Evolutionary conservation across 2,329 filamentous ascomycete genomes (phyloP), one percentile per base, ranked within the genome.

Genomic region (Fusarium odoratissimum): DNA sequence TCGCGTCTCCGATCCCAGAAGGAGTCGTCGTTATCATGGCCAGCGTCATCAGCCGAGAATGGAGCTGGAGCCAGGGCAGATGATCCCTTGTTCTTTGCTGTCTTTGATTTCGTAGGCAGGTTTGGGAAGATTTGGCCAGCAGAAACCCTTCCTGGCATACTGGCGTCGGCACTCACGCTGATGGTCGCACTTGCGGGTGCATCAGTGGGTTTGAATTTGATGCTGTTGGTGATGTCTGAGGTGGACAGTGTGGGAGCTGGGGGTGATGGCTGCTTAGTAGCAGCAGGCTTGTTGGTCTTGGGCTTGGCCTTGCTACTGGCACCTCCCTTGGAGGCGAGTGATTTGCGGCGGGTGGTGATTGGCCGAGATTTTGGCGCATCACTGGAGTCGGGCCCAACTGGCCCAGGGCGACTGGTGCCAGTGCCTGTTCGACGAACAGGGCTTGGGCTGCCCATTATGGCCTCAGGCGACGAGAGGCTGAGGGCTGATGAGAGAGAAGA

Each of bases 401-500:
- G 64, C 46, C 59, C 70, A 60, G 70, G 75, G 67, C 70, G 70
- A 73, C 69, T 67, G 60, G 74, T 69, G 59, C 60, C 67, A 57
- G 75, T 69, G 57, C 60, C 78, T 67, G 73, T 75, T 74, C 77
- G 78, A 69, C 73, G 73, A 35, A 75, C 73, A 45, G 79, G 79
- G 70, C 78, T 80, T 62, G 62, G 63, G 70, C 71, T 69, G 42
- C 72, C 69, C 38, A 76, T 71, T 72, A 80, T 81, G 59, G 72
- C 78, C 60, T 82, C 81, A 33, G 82, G 83, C 56, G 83, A 84
- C 49, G 82, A 82, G 57, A 84, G 75, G 73, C 79, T 83, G 79
- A 80, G 77, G 46, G 77, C 78, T 23, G 82, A 82, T 23, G 83
- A 84, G 31, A 84, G 79, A n/a, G 83, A 84, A 25, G 83, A 84